Base-by-base conservation (phyloP, 2,329 filamentous ascomycete species). In the Paracamarosporium sp. region DNA sequence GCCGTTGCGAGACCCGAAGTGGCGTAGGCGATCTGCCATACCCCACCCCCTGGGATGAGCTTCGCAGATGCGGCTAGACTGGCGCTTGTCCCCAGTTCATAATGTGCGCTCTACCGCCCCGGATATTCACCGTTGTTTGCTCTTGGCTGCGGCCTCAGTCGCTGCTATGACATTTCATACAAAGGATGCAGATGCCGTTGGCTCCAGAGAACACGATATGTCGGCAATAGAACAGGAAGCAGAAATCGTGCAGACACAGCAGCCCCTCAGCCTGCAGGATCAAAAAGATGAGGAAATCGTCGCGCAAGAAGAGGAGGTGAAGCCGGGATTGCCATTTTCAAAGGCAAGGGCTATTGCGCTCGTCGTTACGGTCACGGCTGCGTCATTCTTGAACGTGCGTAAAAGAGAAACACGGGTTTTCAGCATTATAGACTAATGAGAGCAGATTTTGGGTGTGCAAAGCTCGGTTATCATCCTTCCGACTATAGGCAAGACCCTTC, bases 381-480 rank as follows among this genome's bases (percentile, higher is more conserved):
- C 70, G 22, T 68, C 71, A 3, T 74, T 76, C 43, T 47, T 75
- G 53, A 75, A 71, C 60, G 73, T 75, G 50, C 47, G 72, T 61
- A n/a, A n/a, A 12, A 35, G 15, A 27, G 5, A 20, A 7, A 7
- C 11, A 9, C 15, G 11, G 27, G 24, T 24, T 13, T 41, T 17
- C 20, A 8, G 9, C n/a, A 15, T 24, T 9, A 20, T 17, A 38
- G 28, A 38, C 43, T 59, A n/a, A 60, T 48, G 31, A 8, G 20
- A 24, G 40, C 33, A 77, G 85, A 86, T 82, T 2, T 77, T 88
- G 46, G 85, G 83, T 1, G 79, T 82, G 3, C 86, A 88, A 68
- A 79, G 83, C 1, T 82, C 86, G 4, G 84, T 89, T 56, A 88
- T 89, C 59, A 84, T 88, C 48, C 76, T 89, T 15, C 87, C 87